A percentile compares a stretch with the other conserved stretches of the same genome.
Conservation (phyloP, 176 grass and related monocot genomes). For the Tillandsia leiboldiana region DNA sequence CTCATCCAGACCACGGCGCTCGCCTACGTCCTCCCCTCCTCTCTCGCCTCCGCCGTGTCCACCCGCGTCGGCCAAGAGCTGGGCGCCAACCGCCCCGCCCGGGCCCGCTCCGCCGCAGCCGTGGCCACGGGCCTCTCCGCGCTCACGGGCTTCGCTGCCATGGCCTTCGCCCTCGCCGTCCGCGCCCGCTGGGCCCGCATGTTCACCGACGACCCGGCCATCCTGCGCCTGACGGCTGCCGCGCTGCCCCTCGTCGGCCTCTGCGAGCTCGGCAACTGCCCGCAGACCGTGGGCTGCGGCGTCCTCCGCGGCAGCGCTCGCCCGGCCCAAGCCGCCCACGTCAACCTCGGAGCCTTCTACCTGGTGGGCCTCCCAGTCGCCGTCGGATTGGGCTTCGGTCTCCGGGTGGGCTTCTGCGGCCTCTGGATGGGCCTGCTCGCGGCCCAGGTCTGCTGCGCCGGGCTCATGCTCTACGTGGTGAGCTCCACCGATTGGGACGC, state of each 20-base stretch:
- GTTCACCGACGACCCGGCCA: slow-evolving; percentile 63
- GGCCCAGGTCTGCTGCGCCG: slow-evolving; percentile 81
- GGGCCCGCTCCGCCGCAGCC: slow-evolving; percentile 44
- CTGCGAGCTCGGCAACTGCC: slow-evolving; percentile 97
- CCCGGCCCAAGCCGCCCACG: slow-evolving; percentile 60
- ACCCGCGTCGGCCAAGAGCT: slow-evolving; percentile 92
- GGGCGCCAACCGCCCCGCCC: slow-evolving; percentile 57
- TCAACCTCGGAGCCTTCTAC: slow-evolving; percentile 99
- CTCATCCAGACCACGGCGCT: slow-evolving; percentile 97
- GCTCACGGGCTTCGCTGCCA: slow-evolving; percentile 57
- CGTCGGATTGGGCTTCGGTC: slow-evolving; percentile 42
- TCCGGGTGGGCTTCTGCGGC: slow-evolving; percentile 57
- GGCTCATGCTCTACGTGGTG: slow-evolving; percentile 67
- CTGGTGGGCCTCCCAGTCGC: slow-evolving; percentile 82
- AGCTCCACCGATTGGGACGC: slow-evolving; percentile 85
- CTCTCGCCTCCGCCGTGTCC: slow-evolving; percentile 67
- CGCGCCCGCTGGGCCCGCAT: slow-evolving; percentile 58
- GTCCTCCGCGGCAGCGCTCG: slow-evolving; percentile 77
- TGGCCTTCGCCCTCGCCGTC: slow-evolving; percentile 55
- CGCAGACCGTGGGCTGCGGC: slow-evolving; percentile 94
- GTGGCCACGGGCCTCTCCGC: slow-evolving; percentile 48
- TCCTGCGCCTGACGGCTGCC: slow-evolving; percentile 46
- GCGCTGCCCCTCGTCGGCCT: slow-evolving; percentile 81
- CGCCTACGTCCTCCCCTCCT: slow-evolving; percentile 91
- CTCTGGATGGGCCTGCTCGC: slow-evolving; percentile 81